Evolutionary conservation across 768 basidiomycete species (phyloP).

Genomic region (Pleurotus pulmonarius): DNA sequence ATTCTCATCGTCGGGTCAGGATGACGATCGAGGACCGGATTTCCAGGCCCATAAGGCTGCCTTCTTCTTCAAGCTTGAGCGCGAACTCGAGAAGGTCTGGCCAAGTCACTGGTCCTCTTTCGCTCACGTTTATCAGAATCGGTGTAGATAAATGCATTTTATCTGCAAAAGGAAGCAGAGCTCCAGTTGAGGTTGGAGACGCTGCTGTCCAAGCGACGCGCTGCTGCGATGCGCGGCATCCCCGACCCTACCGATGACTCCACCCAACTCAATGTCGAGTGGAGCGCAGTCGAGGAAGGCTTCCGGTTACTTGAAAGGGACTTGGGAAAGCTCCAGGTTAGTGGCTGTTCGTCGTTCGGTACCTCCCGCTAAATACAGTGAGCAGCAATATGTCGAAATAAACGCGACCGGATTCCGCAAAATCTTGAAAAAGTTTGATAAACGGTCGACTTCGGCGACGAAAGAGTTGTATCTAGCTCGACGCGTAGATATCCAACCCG

Average conservation of each 20-base stretch:
- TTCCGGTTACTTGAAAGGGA: slow-evolving; percentile 93
- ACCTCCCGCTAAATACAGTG: slow-evolving; percentile 17
- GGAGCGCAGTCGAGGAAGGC: slow-evolving; percentile 95
- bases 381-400: slow-evolving; percentile 93
- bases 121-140: slow-evolving; percentile 5
- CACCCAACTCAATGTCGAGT: slow-evolving; percentile 74
- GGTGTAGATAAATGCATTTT: slow-evolving; percentile 92
- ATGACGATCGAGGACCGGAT: slow-evolving; percentile 74
- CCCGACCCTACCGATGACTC: slow-evolving; percentile 65
- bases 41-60: slow-evolving; percentile 95
- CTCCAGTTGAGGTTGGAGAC: slow-evolving; percentile 90
- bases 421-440: slow-evolving; percentile 98
- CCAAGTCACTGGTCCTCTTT: too few relatives aligned
- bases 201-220: slow-evolving; percentile 88
- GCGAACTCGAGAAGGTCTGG: slow-evolving; percentile 92
- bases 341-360: slow-evolving; percentile 11
- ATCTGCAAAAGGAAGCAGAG: slow-evolving; percentile 95
- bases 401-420: slow-evolving; percentile 97
- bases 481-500: slow-evolving; percentile 98
- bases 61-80: slow-evolving; percentile 98
- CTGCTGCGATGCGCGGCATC: slow-evolving; percentile 67
- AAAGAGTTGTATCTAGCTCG: slow-evolving; percentile 94
- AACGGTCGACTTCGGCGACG: slow-evolving; percentile 90
- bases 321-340: slow-evolving; percentile 89
- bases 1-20: slow-evolving; percentile 57